phyloP scores from a whole-genome alignment of 148 eudicot species.

The Amaranthus hypochondriacus region DNA sequence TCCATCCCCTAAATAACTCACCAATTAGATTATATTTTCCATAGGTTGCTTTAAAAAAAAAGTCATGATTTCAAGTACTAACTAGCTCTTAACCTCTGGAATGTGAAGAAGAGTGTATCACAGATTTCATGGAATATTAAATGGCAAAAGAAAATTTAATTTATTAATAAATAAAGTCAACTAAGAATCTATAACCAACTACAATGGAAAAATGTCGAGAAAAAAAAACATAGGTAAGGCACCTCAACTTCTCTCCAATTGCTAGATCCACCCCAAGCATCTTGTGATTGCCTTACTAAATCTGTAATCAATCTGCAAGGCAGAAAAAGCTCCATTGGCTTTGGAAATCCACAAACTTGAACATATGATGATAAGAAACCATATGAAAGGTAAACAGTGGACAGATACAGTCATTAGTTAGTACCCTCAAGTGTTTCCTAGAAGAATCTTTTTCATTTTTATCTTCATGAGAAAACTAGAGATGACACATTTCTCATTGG shows the following conservation, averaged over 20 bases:
- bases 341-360: constrained; percentile 4
- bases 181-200: not conserved
- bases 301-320: constrained; percentile 66
- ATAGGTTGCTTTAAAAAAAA: too few species aligned
- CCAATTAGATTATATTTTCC: too few species aligned
- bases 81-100: not conserved
- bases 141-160: not conserved
- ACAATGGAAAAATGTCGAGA: not conserved
- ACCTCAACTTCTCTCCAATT: constrained; percentile 89
- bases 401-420: not conserved
- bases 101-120: not conserved
- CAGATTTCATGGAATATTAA: not conserved
- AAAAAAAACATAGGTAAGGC: constrained; percentile 11
- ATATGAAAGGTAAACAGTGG: not conserved
- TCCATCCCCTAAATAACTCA: too few species aligned
- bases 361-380: not conserved
- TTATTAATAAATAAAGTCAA: not conserved
- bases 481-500: not conserved
- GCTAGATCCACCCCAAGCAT: constrained; percentile 54
- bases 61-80: too few species aligned
- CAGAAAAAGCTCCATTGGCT: not conserved
- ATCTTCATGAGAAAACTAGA: not conserved
- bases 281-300: constrained; percentile 67
- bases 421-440: not conserved
- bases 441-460: not conserved